Conservation (phyloP, 1,284 basidiomycete genomes). For the Omphalotus olearius region DNA sequence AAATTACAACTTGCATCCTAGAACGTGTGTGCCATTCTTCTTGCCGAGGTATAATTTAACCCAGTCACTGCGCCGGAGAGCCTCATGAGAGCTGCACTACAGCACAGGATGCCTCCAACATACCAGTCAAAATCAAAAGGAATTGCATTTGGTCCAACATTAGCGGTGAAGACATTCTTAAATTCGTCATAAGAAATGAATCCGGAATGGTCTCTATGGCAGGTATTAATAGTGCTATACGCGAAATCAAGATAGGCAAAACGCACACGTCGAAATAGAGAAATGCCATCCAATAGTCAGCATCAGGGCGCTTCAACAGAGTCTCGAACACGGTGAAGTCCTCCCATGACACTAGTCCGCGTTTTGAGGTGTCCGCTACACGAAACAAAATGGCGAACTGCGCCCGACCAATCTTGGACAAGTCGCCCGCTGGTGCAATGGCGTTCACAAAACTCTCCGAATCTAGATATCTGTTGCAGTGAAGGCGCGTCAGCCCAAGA, state of each 20-base stretch:
- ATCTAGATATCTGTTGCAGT: constrained; percentile 64
- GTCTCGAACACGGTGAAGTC: constrained; percentile 95
- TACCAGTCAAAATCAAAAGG: constrained; percentile 94
- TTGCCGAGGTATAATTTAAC: constrained; percentile 91
- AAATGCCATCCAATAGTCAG: constrained; percentile 95
- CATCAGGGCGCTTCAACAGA: constrained; percentile 83
- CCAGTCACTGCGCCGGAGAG: constrained; percentile 65
- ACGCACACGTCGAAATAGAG: constrained; percentile 92
- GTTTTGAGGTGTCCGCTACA: constrained; percentile 79
- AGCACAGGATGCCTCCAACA: constrained; percentile 1
- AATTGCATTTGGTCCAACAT: constrained; percentile 76
- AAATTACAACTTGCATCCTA: constrained; percentile 69
- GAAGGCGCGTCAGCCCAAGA: not conserved
- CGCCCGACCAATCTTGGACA: constrained; percentile 77
- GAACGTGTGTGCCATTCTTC: constrained; percentile 83
- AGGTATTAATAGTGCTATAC: not conserved
- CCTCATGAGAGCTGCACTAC: constrained; percentile 4
- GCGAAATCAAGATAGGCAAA: constrained; percentile 3
- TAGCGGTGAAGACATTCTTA: constrained; percentile 83
- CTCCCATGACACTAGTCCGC: constrained; percentile 86
- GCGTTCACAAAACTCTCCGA: constrained; percentile 87
- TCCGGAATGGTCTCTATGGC: constrained; percentile 75
- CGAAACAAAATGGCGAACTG: constrained; percentile 89
- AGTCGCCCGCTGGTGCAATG: constrained; percentile 82
- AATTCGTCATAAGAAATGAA: constrained; percentile 91